Evolutionary conservation across 805 yeast genomes (phyloP).

Genomic region (Pichia ethanolica): DNA sequence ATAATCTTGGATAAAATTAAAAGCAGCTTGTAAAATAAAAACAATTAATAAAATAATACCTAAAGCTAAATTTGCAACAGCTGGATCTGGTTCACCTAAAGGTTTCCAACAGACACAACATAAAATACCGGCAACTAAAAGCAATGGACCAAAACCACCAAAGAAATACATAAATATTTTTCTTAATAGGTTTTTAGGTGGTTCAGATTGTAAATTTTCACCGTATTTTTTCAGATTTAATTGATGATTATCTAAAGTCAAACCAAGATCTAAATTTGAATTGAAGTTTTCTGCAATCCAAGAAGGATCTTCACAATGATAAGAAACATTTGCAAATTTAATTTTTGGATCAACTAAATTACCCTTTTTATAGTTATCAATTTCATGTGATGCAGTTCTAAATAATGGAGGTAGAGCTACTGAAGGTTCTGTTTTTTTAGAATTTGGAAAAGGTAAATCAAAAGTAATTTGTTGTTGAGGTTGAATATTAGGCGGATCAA

Average conservation of each 20-base stretch:
- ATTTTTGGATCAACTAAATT: neutral
- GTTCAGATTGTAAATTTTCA: constrained; percentile 31
- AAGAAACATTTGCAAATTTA: neutral
- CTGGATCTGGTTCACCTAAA: constrained; percentile 37
- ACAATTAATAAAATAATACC: neutral
- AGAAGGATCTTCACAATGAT: constrained; percentile 1
- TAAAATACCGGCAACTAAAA: constrained; percentile 35
- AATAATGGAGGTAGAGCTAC: neutral
- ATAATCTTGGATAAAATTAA: constrained; percentile 32
- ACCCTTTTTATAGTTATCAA: neutral
- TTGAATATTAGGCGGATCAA: too few species aligned
- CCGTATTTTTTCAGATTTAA: constrained; percentile 21
- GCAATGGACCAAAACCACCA: constrained; percentile 42
- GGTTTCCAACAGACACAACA: constrained; percentile 41
- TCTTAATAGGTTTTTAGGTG: constrained; percentile 27
- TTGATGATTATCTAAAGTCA: neutral
- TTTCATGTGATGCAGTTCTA: neutral
- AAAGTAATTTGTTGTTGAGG: neutral
- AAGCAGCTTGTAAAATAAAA: neutral
- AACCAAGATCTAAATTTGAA: neutral
- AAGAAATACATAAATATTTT: constrained; percentile 35
- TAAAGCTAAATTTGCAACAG: constrained; percentile 30
- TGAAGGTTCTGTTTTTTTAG: neutral
- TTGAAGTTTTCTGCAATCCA: constrained; percentile 1
- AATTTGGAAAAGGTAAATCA: neutral